Conservation (phyloP, 805 yeast genomes). For the Ogataea kodamae region DNA sequence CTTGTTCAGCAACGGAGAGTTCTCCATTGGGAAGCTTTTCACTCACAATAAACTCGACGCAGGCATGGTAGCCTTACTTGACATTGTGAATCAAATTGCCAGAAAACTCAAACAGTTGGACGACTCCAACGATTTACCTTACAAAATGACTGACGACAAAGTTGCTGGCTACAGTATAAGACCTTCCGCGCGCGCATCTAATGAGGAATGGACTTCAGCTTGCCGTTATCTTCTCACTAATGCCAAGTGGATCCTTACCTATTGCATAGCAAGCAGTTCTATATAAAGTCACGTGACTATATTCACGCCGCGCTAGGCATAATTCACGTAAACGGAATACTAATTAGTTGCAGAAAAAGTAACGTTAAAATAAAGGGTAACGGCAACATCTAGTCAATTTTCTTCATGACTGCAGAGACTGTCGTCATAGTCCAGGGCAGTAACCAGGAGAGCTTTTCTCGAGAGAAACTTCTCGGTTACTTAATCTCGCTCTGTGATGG, state of each 20-base stretch:
- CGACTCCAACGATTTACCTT: slow-evolving; percentile 63
- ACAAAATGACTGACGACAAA: slow-evolving; percentile 62
- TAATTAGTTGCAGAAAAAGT: slow-evolving; percentile 9
- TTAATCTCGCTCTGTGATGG: slow-evolving; percentile 26
- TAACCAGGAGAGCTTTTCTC: slow-evolving; percentile 8
- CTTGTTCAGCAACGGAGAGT: slow-evolving; percentile 66
- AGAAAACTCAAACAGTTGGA: slow-evolving; percentile 43
- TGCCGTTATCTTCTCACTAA: slow-evolving; percentile 79
- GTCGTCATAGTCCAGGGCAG: slow-evolving; percentile 7
- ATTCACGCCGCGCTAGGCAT: too few relatives aligned
- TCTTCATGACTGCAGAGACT: slow-evolving; percentile 14
- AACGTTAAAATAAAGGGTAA: too few relatives aligned
- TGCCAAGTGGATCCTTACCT: slow-evolving; percentile 80
- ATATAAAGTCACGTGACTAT: too few relatives aligned
- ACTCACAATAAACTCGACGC: slow-evolving; percentile 75
- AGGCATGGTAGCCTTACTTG: slow-evolving; percentile 76
- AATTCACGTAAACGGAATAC: too few relatives aligned
- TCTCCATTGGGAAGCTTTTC: slow-evolving; percentile 65
- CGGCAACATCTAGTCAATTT: neutral
- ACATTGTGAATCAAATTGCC: slow-evolving; percentile 54
- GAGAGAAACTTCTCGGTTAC: slow-evolving; percentile 8
- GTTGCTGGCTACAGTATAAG: slow-evolving; percentile 78
- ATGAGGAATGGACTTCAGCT: slow-evolving; percentile 85
- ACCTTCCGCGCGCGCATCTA: slow-evolving; percentile 57
- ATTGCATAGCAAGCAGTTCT: slow-evolving; percentile 53